A percentile compares a stretch with the other conserved stretches of the same genome.
Evolutionary conservation across 2,329 filamentous ascomycete genomes (phyloP).

Genomic region (Penicillium vulpinum): DNA sequence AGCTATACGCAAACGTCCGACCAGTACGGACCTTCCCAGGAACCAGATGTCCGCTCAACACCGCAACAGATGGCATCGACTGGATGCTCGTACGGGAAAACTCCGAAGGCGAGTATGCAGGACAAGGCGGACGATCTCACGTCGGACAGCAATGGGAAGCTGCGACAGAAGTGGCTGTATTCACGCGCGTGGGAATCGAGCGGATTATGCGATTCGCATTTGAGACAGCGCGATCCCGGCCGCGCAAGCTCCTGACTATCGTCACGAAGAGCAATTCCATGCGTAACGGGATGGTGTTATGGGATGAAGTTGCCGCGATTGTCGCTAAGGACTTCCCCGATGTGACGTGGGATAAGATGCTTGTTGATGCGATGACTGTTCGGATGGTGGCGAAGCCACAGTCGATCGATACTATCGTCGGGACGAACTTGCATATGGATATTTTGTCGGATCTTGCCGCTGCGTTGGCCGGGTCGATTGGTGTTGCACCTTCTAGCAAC

Average conservation of each 20-base stretch:
- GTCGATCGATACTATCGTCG: conserved; percentile 55
- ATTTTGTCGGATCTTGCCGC: conserved; percentile 70
- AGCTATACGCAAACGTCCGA: conserved; percentile 59
- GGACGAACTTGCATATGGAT: conserved; percentile 60
- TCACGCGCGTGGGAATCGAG: conserved; percentile 54
- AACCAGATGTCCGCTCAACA: conserved; percentile 52
- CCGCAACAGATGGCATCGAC: conserved; percentile 52
- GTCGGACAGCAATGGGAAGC: conserved; percentile 53
- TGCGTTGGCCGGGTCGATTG: conserved; percentile 67
- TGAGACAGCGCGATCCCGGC: conserved; percentile 50
- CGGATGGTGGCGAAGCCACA: conserved; percentile 55
- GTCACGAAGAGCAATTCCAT: conserved; percentile 59
- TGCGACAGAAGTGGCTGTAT: conserved; percentile 56
- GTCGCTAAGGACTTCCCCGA: conserved; percentile 53
- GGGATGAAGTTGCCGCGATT: conserved; percentile 54
- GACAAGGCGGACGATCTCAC: conserved; percentile 56
- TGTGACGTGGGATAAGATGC: conserved; percentile 56
- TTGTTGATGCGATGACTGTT: conserved; percentile 59
- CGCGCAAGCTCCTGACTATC: conserved; percentile 52
- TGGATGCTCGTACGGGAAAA: conserved; percentile 60
- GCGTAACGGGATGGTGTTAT: conserved; percentile 57
- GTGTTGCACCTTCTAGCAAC: conserved; percentile 68
- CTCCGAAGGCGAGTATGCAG: conserved; percentile 57
- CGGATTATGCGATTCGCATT: conserved; percentile 57
- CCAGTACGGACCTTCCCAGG: conserved; percentile 54